phyloP scores from a whole-genome alignment of 306 rosid genomes.

The Quercus robur region DNA sequence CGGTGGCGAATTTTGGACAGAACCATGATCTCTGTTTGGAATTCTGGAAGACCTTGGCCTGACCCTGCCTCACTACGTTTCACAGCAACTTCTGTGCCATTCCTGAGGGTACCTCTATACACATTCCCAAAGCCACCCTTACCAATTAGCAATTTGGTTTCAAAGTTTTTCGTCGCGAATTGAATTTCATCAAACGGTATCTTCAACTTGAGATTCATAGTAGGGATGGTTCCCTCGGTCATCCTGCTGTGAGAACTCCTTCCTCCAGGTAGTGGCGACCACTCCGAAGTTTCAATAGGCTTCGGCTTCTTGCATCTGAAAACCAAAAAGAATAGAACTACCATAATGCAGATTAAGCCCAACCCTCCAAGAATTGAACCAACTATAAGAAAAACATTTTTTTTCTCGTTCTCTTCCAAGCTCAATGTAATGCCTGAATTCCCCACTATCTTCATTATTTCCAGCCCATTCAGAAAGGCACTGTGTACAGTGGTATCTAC shows the following conservation, averaged over 20 bases:
- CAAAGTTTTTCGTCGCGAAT: constrained; percentile 38
- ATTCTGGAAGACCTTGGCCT: constrained; percentile 51
- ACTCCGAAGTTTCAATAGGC: constrained; percentile 14
- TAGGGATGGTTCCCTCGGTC: constrained; percentile 15
- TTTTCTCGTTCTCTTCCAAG: neutral
- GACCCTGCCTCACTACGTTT: constrained; percentile 50
- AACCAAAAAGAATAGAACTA: constrained; percentile 4
- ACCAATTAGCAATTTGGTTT: constrained; percentile 29
- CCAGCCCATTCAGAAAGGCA: constrained; percentile 45
- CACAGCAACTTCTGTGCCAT: constrained; percentile 43
- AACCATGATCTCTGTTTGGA: constrained; percentile 45
- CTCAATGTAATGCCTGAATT: neutral
- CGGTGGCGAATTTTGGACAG: constrained; percentile 49
- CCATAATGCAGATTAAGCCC: constrained; percentile 19
- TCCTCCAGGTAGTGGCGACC: constrained; percentile 44
- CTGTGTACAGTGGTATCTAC: accelerated
- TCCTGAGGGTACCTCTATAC: constrained; percentile 30
- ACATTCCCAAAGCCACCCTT: constrained; percentile 56
- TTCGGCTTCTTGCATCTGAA: constrained; percentile 24
- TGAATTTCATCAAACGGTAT: constrained; percentile 36
- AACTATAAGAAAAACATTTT: neutral
- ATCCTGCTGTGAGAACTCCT: constrained; percentile 36
- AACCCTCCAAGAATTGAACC: constrained; percentile 34
- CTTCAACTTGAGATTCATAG: constrained; percentile 38
- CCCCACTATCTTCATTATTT: constrained; percentile 30